phyloP scores from a whole-genome alignment of 768 basidiomycete genomes.

The Russula virescens region DNA sequence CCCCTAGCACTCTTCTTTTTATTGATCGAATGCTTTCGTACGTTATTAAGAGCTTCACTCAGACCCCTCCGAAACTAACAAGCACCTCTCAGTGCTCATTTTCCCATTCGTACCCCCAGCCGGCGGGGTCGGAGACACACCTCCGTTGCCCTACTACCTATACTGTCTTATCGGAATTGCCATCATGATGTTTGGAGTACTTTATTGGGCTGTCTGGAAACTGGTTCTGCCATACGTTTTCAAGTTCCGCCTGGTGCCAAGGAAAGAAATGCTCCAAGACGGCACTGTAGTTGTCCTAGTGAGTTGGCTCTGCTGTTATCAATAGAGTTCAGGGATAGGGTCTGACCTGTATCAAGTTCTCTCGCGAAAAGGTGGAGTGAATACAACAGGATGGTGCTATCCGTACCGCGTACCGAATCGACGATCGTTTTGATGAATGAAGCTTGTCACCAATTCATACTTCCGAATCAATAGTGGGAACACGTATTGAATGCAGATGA shows the following conservation, averaged over 20 bases:
- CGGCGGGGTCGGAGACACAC: constrained; percentile 52
- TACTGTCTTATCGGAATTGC: constrained; percentile 52
- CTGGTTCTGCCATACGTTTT: constrained; percentile 44
- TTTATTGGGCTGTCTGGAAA: constrained; percentile 54
- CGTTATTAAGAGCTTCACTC: constrained; percentile 23
- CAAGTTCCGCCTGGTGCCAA: constrained; percentile 42
- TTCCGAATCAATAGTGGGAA: no score
- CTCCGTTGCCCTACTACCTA: constrained; percentile 55
- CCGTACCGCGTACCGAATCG: no score
- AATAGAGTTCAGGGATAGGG: not conserved
- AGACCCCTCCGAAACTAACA: not conserved
- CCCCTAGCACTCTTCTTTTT: constrained; percentile 53
- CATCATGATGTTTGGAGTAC: constrained; percentile 40
- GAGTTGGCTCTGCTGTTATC: constrained; percentile 22
- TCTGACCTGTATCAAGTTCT: constrained; percentile 3
- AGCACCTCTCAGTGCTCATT: constrained; percentile 39
- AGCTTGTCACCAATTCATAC: no score
- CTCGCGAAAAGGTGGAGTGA: constrained; percentile 12
- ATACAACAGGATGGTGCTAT: not conserved
- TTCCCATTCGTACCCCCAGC: constrained; percentile 52
- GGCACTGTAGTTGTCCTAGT: constrained; percentile 52
- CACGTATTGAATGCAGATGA: no score
- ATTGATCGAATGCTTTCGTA: constrained; percentile 45
- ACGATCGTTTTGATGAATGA: no score
- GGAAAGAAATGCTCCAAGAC: constrained; percentile 45